phyloP scores from a whole-genome alignment of 371 early-diverging fungal genomes.

The Choanephora cucurbitarum region DNA sequence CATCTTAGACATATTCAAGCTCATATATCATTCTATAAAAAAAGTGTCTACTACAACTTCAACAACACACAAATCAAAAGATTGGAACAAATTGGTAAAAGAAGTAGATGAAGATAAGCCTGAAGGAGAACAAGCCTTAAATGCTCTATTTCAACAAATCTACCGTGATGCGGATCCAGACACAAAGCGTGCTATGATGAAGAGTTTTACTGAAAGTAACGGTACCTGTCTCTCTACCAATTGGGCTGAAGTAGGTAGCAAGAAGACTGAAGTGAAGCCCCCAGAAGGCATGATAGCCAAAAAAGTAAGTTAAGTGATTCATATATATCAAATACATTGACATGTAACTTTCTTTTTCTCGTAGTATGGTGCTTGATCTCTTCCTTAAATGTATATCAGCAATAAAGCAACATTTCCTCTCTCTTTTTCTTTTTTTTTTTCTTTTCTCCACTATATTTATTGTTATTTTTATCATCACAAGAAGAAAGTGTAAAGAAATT shows the following conservation, averaged over 20 bases:
- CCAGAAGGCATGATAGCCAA: constrained; percentile 93
- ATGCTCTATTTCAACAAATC: constrained; percentile 89
- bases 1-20: not conserved
- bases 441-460: too few species aligned
- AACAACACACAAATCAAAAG: constrained; percentile 52
- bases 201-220: constrained; percentile 93
- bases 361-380: too few species aligned
- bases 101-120: constrained; percentile 76
- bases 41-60: constrained; percentile 29
- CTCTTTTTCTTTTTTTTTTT: constrained; percentile 5
- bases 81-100: constrained; percentile 82
- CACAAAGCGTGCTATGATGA: constrained; percentile 96
- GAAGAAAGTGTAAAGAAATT: too few species aligned
- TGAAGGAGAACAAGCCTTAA: constrained; percentile 86
- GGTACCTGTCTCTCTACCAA: constrained; percentile 97
- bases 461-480: too few species aligned
- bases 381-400: too few species aligned
- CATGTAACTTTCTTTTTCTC: too few species aligned
- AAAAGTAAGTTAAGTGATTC: constrained; percentile 47
- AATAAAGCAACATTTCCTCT: too few species aligned
- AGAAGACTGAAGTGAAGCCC: constrained; percentile 81
- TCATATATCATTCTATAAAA: too few species aligned
- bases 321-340: not conserved
- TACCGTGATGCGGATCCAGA: constrained; percentile 93
- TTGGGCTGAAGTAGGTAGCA: constrained; percentile 92